Evolutionary conservation across 129 eudicot genomes (phyloP).

Genomic region (Tanacetum coccineum): DNA sequence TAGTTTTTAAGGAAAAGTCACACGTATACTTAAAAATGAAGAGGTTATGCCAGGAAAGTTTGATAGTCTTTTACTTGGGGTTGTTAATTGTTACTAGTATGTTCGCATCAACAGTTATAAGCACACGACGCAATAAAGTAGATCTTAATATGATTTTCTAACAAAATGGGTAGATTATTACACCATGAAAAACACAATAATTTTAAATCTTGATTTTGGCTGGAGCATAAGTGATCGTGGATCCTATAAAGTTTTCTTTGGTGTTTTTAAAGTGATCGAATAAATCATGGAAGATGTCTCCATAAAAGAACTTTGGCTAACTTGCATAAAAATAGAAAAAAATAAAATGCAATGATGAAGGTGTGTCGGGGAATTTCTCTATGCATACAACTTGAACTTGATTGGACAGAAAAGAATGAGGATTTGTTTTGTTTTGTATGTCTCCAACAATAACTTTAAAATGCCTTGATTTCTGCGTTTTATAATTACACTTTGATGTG

Average conservation of each 20-base stretch:
- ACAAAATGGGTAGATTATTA: no score
- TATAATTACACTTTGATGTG: background rate
- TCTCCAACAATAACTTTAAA: conserved; percentile 5
- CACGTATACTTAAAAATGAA: background rate
- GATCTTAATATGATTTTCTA: no score
- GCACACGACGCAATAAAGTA: no score
- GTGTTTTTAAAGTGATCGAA: background rate
- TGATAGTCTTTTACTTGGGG: background rate
- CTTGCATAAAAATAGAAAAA: background rate
- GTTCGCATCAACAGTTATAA: no score
- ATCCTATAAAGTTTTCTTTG: conserved; percentile 9
- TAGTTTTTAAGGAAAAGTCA: no score
- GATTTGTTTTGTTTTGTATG: conserved; percentile 7
- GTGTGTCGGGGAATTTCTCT: conserved; percentile 12
- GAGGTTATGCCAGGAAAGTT: background rate
- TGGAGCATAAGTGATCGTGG: conserved; percentile 16
- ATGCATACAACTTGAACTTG: conserved; percentile 21
- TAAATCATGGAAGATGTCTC: conserved; percentile 25
- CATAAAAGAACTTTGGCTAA: conserved; percentile 23
- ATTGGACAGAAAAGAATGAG: conserved; percentile 18
- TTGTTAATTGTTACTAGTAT: no score
- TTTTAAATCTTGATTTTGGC: conserved; percentile 2
- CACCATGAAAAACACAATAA: background rate
- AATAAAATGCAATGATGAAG: conserved; percentile 29
- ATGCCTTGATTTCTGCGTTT: conserved; percentile 19